Percentiles rank a stretch among this genome's conserved stretches.
phyloP scores from a whole-genome alignment of 768 basidiomycete genomes.

The Tulasnella sp. region DNA sequence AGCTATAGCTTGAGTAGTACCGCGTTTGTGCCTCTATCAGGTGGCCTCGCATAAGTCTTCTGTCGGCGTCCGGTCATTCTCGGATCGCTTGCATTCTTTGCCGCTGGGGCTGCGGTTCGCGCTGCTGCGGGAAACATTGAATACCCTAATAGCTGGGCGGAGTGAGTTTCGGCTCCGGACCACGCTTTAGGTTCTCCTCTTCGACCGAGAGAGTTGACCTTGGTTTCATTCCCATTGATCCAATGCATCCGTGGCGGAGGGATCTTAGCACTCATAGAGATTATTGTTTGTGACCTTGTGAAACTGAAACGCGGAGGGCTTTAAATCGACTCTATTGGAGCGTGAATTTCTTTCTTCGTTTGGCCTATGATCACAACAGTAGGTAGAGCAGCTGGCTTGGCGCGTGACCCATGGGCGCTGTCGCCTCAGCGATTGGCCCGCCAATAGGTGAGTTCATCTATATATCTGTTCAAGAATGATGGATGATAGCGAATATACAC shows the following conservation, averaged over 20 bases:
- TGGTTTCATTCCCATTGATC: constrained; percentile 20
- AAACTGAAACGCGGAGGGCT: constrained; percentile 38
- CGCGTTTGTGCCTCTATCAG: constrained; percentile 32
- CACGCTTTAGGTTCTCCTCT: too few relatives aligned
- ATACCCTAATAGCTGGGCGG: constrained; percentile 33
- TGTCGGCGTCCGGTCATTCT: constrained; percentile 29
- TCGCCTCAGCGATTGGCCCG: too few relatives aligned
- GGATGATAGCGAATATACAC: too few relatives aligned
- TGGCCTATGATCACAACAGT: too few relatives aligned
- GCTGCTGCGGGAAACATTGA: constrained; percentile 33
- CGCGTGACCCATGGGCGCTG: too few relatives aligned
- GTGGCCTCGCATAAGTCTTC: constrained; percentile 29
- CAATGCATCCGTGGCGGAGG: constrained; percentile 32
- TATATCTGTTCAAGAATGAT: too few relatives aligned
- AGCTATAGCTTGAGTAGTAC: constrained; percentile 32
- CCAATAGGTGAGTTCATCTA: too few relatives aligned
- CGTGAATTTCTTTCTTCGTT: too few relatives aligned
- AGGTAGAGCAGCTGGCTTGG: too few relatives aligned
- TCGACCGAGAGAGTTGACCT: background rate
- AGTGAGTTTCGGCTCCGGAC: constrained; percentile 15
- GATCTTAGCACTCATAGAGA: constrained; percentile 30
- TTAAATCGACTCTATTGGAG: too few relatives aligned
- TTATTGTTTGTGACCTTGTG: constrained; percentile 37
- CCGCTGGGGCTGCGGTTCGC: constrained; percentile 31
- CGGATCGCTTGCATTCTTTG: constrained; percentile 25